Base-by-base conservation (phyloP, 1,284 basidiomycete species). In the Irpex sp. region DNA sequence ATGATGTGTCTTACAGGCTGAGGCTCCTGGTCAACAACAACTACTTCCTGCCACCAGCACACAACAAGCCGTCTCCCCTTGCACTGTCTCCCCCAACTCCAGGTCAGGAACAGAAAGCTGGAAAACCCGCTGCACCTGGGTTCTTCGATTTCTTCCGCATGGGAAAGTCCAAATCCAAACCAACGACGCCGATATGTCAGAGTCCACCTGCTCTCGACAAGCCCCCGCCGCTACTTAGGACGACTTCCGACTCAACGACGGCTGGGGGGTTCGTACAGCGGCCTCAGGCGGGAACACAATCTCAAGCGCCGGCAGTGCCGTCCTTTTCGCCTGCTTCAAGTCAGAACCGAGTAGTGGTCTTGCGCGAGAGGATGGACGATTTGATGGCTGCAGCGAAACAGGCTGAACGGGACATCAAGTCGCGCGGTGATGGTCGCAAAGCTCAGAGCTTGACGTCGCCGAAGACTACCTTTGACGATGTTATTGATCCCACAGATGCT, bases 1-100 rank as follows among this genome's bases (percentile, higher is more conserved):
- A 93, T 73, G 91, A 93, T 69, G 90, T 93, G 39, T 87, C 90
- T 26, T 90, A 92, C 75, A 88, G 91, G 31, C 83, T 93, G 17
- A 86, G 86, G 51, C 80, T 93, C 58, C 83, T 93, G 51, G 86
- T 93, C 61, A 90, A 88, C 72, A 93, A 93, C 76, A 92, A 81
- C 70, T 93, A 93, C 71, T 93, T 90, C 71, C 83, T 93, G 47
- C 91, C 91, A 4, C 92, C 91, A 9, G 91, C 92, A 0, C 91
- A 93, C 69, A 81, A 86, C 47, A 93, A 93, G 70, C 91, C 91
- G 2, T 84, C 82, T 7, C 83, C 84, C 1, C 79, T 84, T 49
- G 84, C 86, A 59, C 83, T 90, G 63, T 80, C 83, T 11, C 72
- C 79, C 15, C 68, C 71, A 17, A 74, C 72, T 63, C 69, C 76